Evolutionary conservation across 2,329 filamentous ascomycete genomes (phyloP).

Genomic region (Neobulgaria alba): DNA sequence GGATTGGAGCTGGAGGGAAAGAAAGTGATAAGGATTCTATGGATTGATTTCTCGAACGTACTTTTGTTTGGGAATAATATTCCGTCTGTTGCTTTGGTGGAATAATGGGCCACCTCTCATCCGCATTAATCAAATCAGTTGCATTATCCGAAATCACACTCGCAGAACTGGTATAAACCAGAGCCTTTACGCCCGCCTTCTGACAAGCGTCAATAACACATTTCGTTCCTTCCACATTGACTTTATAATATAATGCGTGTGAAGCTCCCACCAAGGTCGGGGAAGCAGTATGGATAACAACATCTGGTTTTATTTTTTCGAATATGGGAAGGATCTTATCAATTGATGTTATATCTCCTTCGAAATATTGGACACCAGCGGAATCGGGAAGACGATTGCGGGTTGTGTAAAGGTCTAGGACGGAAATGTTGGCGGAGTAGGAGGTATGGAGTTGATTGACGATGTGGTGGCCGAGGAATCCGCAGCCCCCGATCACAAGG

Average conservation of each 20-base stretch:
- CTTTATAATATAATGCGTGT: slow-evolving; percentile 60
- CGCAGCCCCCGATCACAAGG: slow-evolving; percentile 74
- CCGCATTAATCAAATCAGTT: slow-evolving; percentile 64
- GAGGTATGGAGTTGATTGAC: slow-evolving; percentile 57
- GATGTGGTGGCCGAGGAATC: slow-evolving; percentile 77
- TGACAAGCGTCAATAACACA: slow-evolving; percentile 68
- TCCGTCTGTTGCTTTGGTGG: slow-evolving; percentile 62
- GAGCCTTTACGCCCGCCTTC: slow-evolving; percentile 62
- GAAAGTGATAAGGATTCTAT: not conserved
- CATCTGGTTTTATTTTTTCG: slow-evolving; percentile 58
- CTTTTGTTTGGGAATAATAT: slow-evolving; percentile 85
- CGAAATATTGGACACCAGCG: slow-evolving; percentile 56
- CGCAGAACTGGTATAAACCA: slow-evolving; percentile 87
- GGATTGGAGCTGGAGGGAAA: not conserved
- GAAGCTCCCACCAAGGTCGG: slow-evolving; percentile 47
- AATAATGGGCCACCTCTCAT: slow-evolving; percentile 74
- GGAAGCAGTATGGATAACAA: slow-evolving; percentile 87
- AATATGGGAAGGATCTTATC: slow-evolving; percentile 56
- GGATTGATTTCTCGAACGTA: slow-evolving; percentile 8
- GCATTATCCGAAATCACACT: slow-evolving; percentile 80
- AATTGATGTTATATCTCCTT: slow-evolving; percentile 68
- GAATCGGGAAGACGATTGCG: slow-evolving; percentile 53
- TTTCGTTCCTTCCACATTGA: slow-evolving; percentile 82
- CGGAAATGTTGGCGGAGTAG: slow-evolving; percentile 49
- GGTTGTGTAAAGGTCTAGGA: slow-evolving; percentile 63